Percentiles rank a stretch among this genome's conserved stretches.
Conservation (phyloP, 176 grass and related monocot genomes). For the Luzula sylvatica region DNA sequence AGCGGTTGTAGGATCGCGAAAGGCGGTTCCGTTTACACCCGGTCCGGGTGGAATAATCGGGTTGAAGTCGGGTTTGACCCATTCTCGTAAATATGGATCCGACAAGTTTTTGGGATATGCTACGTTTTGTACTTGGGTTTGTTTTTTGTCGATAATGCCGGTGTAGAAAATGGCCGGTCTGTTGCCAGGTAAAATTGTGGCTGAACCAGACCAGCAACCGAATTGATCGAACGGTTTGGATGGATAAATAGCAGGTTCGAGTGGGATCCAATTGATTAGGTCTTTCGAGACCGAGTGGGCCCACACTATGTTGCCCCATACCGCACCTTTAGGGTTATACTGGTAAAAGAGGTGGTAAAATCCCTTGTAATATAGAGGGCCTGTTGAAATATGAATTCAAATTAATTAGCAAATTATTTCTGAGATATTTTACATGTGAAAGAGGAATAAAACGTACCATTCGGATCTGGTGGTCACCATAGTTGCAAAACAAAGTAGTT, state of each 20-base stretch:
- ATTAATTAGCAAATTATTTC: neutral
- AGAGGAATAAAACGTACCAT: slow-evolving; percentile 34
- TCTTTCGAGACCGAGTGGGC: slow-evolving; percentile 54
- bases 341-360: slow-evolving; percentile 73
- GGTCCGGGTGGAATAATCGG: slow-evolving; percentile 36
- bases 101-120: slow-evolving; percentile 40
- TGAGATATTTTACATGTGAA: neutral
- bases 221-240: slow-evolving; percentile 40
- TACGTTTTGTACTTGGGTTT: slow-evolving; percentile 63
- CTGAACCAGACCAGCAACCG: slow-evolving; percentile 63
- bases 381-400: slow-evolving; percentile 19
- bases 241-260: slow-evolving; percentile 41
- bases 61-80: slow-evolving; percentile 38
- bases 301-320: slow-evolving; percentile 67
- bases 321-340: slow-evolving; percentile 49
- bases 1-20: slow-evolving; percentile 66
- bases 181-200: slow-evolving; percentile 34
- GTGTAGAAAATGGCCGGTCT: slow-evolving; percentile 54
- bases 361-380: slow-evolving; percentile 61
- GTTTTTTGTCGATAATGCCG: slow-evolving; percentile 17
- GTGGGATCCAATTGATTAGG: slow-evolving; percentile 59
- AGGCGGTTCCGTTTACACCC: slow-evolving; percentile 45
- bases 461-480: slow-evolving; percentile 32
- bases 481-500: slow-evolving; percentile 16
- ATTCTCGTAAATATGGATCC: slow-evolving; percentile 45